Conservation (phyloP, 176 grass and related monocot species). For the Zizania latifolia region DNA sequence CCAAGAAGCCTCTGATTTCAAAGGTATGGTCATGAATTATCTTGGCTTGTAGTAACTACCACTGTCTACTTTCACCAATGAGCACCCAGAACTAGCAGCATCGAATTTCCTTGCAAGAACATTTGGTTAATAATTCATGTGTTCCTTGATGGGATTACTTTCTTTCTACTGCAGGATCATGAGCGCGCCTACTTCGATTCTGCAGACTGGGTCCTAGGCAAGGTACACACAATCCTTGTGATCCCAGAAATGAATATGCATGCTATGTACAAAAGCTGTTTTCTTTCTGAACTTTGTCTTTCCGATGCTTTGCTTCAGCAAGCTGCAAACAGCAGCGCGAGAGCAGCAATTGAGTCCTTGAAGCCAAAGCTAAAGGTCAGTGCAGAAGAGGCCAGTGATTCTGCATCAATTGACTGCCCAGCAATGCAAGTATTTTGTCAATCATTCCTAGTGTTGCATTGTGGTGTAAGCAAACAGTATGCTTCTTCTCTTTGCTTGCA, state of each 20-base stretch:
- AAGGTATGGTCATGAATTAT: conserved; percentile 36
- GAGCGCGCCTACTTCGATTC: conserved; percentile 93
- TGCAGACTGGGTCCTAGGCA: conserved; percentile 91
- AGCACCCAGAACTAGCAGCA: neutral
- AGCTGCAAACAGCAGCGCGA: conserved; percentile 51
- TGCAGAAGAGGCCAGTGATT: neutral
- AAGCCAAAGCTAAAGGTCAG: conserved; percentile 95
- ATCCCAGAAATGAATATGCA: neutral
- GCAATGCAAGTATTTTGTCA: conserved; percentile 9
- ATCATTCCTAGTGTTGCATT: conserved; percentile 7
- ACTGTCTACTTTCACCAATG: neutral
- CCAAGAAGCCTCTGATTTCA: conserved; percentile 85
- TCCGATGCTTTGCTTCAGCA: conserved; percentile 58
- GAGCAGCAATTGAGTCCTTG: conserved; percentile 60
- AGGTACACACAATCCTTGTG: conserved; percentile 42
- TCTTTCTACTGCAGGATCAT: conserved; percentile 50
- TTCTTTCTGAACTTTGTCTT: neutral
- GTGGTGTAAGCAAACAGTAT: neutral
- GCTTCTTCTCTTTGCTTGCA: conserved; percentile 29
- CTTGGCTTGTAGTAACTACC: neutral
- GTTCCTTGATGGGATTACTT: neutral
- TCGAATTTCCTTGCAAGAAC: neutral
- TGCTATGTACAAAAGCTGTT: neutral
- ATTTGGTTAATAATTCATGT: neutral
- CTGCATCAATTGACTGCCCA: neutral